phyloP scores from a whole-genome alignment of 306 rosid genomes.

The Fagus crenata region DNA sequence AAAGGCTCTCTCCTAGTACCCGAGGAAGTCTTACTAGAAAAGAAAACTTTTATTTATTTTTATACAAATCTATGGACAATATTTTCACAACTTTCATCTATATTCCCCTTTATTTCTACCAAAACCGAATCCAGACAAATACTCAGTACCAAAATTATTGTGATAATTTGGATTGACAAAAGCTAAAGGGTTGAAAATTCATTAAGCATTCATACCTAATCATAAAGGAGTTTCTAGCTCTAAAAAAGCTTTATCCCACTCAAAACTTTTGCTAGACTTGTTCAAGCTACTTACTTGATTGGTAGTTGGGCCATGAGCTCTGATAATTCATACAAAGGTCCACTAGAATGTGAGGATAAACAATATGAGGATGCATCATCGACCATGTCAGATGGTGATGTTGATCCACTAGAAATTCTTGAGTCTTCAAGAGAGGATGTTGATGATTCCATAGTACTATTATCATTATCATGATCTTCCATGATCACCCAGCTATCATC shows the following conservation, averaged over 20 bases:
- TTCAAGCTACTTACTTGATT: conserved; percentile 43
- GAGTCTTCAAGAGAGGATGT: conserved; percentile 32
- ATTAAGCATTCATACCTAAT: background rate
- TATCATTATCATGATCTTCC: conserved; percentile 22
- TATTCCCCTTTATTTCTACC: no score
- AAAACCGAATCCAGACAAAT: no score
- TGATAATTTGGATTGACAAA: background rate
- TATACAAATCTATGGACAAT: background rate
- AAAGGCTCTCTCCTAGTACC: background rate
- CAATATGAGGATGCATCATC: conserved; percentile 43
- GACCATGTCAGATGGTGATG: conserved; percentile 36
- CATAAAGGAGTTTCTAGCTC: background rate
- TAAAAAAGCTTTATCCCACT: background rate
- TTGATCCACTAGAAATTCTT: conserved; percentile 15
- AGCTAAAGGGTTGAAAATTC: background rate
- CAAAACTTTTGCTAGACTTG: background rate
- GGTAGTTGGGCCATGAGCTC: conserved; percentile 50
- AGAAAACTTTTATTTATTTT: background rate
- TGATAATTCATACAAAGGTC: conserved; percentile 46
- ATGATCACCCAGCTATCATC: conserved; percentile 9
- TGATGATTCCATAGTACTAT: conserved; percentile 15
- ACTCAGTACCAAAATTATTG: background rate
- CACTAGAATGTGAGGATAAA: conserved; percentile 29
- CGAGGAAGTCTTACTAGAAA: background rate
- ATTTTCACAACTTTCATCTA: no score